Percentiles rank a stretch among this genome's conserved stretches.
These are phyloP conservation scores for Penicillium janthinellum DNA, from an alignment of 2,329 filamentous ascomycete species.

Conservation along the genomic window DNA sequence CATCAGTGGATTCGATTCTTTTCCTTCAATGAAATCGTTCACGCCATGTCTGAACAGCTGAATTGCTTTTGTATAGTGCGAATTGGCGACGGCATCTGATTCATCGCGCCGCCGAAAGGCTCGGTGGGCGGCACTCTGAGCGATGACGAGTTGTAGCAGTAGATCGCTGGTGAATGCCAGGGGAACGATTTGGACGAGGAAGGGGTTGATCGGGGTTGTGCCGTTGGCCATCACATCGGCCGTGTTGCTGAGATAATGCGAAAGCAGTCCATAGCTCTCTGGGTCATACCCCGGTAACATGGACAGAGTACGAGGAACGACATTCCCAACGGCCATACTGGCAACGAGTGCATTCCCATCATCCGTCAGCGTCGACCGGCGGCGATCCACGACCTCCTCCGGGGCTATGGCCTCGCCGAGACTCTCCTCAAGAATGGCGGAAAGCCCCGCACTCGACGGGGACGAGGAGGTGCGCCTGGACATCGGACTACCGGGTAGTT, in stretches of 20 bases:
- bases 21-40: constrained; percentile 35
- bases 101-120: constrained; percentile 34
- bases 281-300: constrained; percentile 33
- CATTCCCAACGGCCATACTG: constrained; percentile 17
- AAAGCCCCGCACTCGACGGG: constrained; percentile 18
- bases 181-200: constrained; percentile 50
- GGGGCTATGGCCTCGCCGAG: neutral
- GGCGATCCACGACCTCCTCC: constrained; percentile 1
- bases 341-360: constrained; percentile 5
- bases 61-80: constrained; percentile 34
- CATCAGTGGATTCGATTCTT: constrained; percentile 39
- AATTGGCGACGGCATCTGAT: constrained; percentile 32
- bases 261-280: constrained; percentile 43
- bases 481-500: constrained; percentile 9
- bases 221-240: constrained; percentile 53
- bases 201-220: constrained; percentile 51
- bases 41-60: constrained; percentile 33
- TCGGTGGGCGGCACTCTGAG: constrained; percentile 42
- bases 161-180: constrained; percentile 51
- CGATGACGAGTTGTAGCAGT: constrained; percentile 51
- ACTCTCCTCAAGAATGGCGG: constrained; percentile 7
- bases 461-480: constrained; percentile 21
- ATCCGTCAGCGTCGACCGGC: neutral
- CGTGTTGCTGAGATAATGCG: constrained; percentile 50
- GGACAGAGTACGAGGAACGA: constrained; percentile 30